Percentiles rank a stretch among this genome's conserved stretches.
Conservation (phyloP, 805 yeast genomes). For the Limtongozyma cylindracea region DNA sequence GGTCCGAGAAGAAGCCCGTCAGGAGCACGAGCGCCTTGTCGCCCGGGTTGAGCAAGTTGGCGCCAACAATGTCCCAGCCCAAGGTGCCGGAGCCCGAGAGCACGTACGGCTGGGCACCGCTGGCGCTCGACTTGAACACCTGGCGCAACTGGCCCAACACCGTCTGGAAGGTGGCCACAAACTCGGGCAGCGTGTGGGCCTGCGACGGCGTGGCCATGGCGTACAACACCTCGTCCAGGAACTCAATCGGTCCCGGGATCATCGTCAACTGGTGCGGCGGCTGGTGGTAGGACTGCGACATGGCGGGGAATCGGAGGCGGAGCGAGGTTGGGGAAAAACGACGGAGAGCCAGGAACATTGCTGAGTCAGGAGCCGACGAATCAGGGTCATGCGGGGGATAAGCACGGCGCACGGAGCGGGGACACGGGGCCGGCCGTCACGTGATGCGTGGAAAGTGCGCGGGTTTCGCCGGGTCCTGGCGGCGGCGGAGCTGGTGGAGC, state of each 20-base stretch:
- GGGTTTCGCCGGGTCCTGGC: too few species aligned
- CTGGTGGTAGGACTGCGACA: slow-evolving; percentile 14
- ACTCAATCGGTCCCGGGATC: slow-evolving; percentile 76
- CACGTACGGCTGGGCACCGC: slow-evolving; percentile 56
- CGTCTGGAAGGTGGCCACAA: slow-evolving; percentile 44
- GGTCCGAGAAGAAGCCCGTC: slow-evolving; percentile 78
- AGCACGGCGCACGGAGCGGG: too few species aligned
- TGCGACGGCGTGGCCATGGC: slow-evolving; percentile 71
- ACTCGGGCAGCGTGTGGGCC: slow-evolving; percentile 79
- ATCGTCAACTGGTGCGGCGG: slow-evolving; percentile 21
- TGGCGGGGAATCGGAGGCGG: slow-evolving; percentile 1
- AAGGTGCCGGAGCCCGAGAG: slow-evolving; percentile 82
- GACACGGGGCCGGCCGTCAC: too few species aligned
- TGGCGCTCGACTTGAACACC: slow-evolving; percentile 44
- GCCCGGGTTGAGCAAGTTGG: slow-evolving; percentile 39
- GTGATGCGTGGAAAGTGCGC: too few species aligned
- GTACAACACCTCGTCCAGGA: slow-evolving; percentile 50
- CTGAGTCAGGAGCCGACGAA: too few species aligned
- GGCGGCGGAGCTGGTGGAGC: too few species aligned
- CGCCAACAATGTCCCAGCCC: slow-evolving; percentile 81
- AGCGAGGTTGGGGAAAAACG: too few species aligned
- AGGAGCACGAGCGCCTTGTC: slow-evolving; percentile 63
- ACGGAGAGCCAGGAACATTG: too few species aligned
- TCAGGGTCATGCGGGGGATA: too few species aligned
- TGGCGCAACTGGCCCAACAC: slow-evolving; percentile 43